These are phyloP conservation scores for Backusella tuberculispora DNA, from an alignment of 192 early-diverging fungal species.

Conservation along the genomic window DNA sequence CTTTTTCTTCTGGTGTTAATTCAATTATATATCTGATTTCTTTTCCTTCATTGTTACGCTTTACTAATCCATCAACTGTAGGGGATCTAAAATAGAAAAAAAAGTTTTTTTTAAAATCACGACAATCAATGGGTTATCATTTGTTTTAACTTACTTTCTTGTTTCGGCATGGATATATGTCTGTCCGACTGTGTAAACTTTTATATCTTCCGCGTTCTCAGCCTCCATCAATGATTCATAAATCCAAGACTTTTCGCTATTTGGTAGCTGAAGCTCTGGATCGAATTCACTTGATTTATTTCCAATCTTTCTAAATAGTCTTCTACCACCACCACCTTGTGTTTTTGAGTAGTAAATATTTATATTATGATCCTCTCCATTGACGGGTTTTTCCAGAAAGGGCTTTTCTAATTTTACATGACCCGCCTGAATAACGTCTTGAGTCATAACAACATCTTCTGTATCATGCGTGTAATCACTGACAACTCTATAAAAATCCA, in stretches of 20 bases:
- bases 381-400: constrained; percentile 98
- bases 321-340: constrained; percentile 81
- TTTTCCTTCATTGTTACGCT: constrained; percentile 94
- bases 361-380: constrained; percentile 96
- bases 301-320: constrained; percentile 84
- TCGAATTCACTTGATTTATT: constrained; percentile 96
- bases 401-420: constrained; percentile 78
- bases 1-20: constrained; percentile 76
- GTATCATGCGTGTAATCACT: constrained; percentile 22
- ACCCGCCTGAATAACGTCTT: constrained; percentile 74
- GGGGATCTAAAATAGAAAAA: constrained; percentile 65
- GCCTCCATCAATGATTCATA: constrained; percentile 96
- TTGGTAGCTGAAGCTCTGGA: constrained; percentile 65
- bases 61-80: constrained; percentile 95
- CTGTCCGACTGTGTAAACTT: constrained; percentile 94
- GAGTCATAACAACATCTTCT: constrained; percentile 32
- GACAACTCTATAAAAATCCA: constrained; percentile 46
- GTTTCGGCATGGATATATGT: constrained; percentile 93
- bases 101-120: neutral
- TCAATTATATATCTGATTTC: constrained; percentile 92
- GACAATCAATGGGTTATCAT: constrained; percentile 1
- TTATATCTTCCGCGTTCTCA: constrained; percentile 96
- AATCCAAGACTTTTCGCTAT: constrained; percentile 81
- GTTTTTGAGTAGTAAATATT: constrained; percentile 88
- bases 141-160: constrained; percentile 65